Base-by-base conservation (phyloP, 1,284 basidiomycete species). In the Stereum hirsutum region DNA sequence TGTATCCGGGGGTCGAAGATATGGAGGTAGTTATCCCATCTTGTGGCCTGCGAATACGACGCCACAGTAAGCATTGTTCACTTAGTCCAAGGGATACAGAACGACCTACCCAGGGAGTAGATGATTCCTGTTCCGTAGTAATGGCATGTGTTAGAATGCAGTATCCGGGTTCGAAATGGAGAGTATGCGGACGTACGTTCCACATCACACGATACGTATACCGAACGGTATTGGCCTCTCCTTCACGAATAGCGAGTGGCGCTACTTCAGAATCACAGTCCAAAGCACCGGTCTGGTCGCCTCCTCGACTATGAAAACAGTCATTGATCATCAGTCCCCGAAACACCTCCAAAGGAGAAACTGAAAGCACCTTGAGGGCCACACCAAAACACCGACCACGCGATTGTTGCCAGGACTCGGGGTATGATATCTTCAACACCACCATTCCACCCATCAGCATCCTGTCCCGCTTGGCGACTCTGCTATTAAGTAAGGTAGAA, bases 151-250 rank as follows among this genome's bases (percentile, higher is more conserved):
- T n/a, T n/a, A n/a, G n/a, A n/a, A n/a, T n/a, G n/a, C n/a, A n/a
- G n/a, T n/a, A 15, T 7, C 19, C 19, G 36, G 28, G 43, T 6
- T 24, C 31, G 14, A 42, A 39, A 17, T n/a, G n/a, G n/a, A n/a
- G 23, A 39, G 32, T 4, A 26, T 24, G 36, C 40, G 39, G 27
- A 19, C 81, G 60, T 56, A 85, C 88, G 58, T 79, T 76, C 89
- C 93, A 99, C 43, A 77, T 79, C 4, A 98, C 77, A 35, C 82
- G 78, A 59, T 97, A 98, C 0, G 94, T 93, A 59, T 93, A 98
- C 15, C 80, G 81, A 45, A 98, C 71, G n/a, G 69, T 64, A 51
- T 85, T 90, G 8, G 69, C 63, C 36, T 64, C 57, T 2, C 70
- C 65, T 58, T 92, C 85, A 44, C 65, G 74, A 12, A 96, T 67